phyloP scores from a whole-genome alignment of 345 rosid genomes.

The Cardiospermum halicacabum region DNA sequence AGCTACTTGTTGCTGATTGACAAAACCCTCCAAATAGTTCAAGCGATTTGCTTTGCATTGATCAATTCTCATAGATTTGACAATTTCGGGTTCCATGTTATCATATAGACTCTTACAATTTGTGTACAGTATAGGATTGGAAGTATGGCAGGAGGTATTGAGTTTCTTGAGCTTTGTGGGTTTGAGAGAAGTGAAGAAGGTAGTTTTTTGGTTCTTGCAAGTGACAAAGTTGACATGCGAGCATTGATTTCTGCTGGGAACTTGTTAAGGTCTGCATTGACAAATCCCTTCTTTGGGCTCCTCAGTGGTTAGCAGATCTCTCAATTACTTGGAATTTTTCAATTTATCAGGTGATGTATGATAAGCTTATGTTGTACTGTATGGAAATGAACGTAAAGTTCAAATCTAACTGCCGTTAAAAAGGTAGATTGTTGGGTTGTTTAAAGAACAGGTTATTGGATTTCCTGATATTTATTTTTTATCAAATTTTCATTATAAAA shows the following conservation, averaged over 20 bases:
- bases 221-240: constrained; percentile 37
- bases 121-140: constrained; percentile 56
- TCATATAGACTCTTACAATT: too few species aligned
- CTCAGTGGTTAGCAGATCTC: constrained; percentile 25
- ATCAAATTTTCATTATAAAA: too few species aligned
- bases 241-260: constrained; percentile 49
- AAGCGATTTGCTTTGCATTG: background rate
- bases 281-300: constrained; percentile 77
- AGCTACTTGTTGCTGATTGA: background rate
- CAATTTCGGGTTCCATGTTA: too few species aligned
- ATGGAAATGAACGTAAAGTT: background rate
- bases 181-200: constrained; percentile 53
- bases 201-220: constrained; percentile 45
- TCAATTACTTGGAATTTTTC: background rate
- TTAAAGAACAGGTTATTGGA: too few species aligned
- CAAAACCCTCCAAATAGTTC: background rate
- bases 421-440: too few species aligned
- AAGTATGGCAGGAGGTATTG: constrained; percentile 46
- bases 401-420: background rate
- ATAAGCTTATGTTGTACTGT: too few species aligned
- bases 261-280: constrained; percentile 48
- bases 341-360: too few species aligned
- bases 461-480: too few species aligned
- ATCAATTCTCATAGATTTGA: too few species aligned
- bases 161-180: constrained; percentile 86